Percentiles rank a stretch among this genome's conserved stretches.
These are phyloP conservation scores for Furcasterigmium sp. DNA, from an alignment of 2,329 filamentous ascomycete genomes.

Conservation along the genomic window DNA sequence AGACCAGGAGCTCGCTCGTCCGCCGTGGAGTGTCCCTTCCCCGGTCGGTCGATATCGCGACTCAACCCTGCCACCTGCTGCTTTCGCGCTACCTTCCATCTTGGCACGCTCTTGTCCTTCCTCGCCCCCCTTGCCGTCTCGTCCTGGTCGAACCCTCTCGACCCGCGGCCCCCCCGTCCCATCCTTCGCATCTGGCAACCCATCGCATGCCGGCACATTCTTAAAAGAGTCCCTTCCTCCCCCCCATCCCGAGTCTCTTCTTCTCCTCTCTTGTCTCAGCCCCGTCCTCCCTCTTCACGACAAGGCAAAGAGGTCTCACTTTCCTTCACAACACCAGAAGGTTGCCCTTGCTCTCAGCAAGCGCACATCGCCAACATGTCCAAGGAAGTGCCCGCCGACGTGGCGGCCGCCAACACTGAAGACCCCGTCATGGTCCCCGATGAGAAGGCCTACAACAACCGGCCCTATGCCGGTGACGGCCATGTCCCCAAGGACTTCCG, in stretches of 20 bases:
- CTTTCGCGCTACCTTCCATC: slow-evolving; percentile 1
- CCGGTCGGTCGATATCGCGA: slow-evolving; percentile 1
- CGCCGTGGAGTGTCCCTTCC: not conserved
- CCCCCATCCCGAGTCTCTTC: not conserved
- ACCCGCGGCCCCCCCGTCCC: not conserved
- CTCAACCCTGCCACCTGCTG: not conserved
- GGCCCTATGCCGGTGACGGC: slow-evolving; percentile 3
- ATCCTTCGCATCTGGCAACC: no score
- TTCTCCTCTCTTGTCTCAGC: slow-evolving; percentile 1
- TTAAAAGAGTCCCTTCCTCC: slow-evolving; percentile 2
- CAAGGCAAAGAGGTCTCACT: not conserved
- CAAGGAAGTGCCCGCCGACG: slow-evolving; percentile 1
- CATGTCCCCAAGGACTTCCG: slow-evolving; percentile 14
- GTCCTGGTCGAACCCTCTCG: not conserved
- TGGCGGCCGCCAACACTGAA: not conserved
- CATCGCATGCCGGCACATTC: slow-evolving; percentile 1
- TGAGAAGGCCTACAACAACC: slow-evolving; percentile 12
- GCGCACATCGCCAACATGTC: not conserved
- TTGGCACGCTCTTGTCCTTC: not conserved
- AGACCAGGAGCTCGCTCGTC: not conserved
- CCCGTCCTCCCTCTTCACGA: not conserved
- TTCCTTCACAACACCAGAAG: no score
- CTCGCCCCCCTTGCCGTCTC: not conserved
- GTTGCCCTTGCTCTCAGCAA: no score
- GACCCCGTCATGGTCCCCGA: slow-evolving; percentile 4